phyloP scores from a whole-genome alignment of 2,329 filamentous ascomycete genomes.

The Calonectria pseudoreteaudii region DNA sequence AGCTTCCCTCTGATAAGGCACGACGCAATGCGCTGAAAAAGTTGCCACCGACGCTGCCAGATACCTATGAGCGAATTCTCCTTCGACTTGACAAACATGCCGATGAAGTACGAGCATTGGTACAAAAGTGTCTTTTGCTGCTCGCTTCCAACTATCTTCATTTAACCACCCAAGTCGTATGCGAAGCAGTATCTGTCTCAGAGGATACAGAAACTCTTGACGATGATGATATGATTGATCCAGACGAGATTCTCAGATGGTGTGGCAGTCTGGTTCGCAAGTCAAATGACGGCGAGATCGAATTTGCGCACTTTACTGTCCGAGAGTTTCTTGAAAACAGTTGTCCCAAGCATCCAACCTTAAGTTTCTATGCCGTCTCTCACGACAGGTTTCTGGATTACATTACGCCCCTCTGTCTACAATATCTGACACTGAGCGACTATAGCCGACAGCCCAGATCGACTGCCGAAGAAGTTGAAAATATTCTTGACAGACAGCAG shows the following conservation, averaged over 20 bases:
- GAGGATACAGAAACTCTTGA: not conserved
- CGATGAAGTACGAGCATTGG: not conserved
- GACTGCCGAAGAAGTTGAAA: not conserved
- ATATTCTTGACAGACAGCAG: not conserved
- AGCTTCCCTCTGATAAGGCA: not conserved
- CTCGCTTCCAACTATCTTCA: not conserved
- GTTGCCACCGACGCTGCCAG: conserved; percentile 12
- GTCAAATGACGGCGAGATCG: not conserved
- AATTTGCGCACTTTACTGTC: conserved; percentile 8
- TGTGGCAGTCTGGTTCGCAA: too few species aligned
- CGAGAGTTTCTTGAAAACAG: not conserved
- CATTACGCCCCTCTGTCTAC: conserved; percentile 4
- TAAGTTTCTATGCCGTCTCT: not conserved
- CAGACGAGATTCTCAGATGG: not conserved
- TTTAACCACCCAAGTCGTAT: not conserved
- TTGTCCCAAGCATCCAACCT: not conserved
- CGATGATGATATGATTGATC: not conserved
- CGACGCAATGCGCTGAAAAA: not conserved
- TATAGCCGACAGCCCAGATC: not conserved
- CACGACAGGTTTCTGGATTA: not conserved
- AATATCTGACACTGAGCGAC: not conserved
- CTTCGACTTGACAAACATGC: not conserved
- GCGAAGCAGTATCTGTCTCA: conserved; percentile 6
- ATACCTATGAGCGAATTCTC: conserved; percentile 14
- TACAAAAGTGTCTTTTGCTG: not conserved